phyloP scores from a whole-genome alignment of 179 eudicot genomes.

The Corrigiola litoralis region DNA sequence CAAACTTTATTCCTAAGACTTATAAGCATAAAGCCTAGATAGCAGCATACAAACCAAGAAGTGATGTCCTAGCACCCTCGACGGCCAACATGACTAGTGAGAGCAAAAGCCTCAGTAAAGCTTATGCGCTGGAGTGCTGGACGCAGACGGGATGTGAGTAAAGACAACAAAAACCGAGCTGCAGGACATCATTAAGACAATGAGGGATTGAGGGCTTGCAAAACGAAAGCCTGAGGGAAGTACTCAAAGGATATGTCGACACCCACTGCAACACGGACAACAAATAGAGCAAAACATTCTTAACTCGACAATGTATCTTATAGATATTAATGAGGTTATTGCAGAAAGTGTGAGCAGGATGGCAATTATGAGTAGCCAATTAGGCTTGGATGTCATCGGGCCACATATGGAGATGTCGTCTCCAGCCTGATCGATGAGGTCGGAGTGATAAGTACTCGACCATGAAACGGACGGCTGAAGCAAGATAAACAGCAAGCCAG shows the following conservation, averaged over 20 bases:
- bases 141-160: slow-evolving; percentile 94
- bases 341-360: slow-evolving; percentile 86
- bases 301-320: slow-evolving; percentile 81
- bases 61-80: slow-evolving; percentile 97
- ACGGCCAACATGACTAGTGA: slow-evolving; percentile 73
- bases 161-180: slow-evolving; percentile 75
- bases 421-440: slow-evolving; percentile 72
- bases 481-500: slow-evolving; percentile 71
- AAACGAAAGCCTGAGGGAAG: slow-evolving; percentile 77
- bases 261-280: slow-evolving; percentile 83
- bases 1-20: slow-evolving; percentile 89
- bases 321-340: slow-evolving; percentile 77
- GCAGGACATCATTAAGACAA: slow-evolving; percentile 84
- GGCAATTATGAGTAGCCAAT: slow-evolving; percentile 83
- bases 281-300: slow-evolving; percentile 68
- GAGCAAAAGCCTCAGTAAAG: slow-evolving; percentile 91
- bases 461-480: slow-evolving; percentile 90
- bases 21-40: slow-evolving; percentile 95
- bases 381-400: slow-evolving; percentile 72
- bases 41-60: slow-evolving; percentile 92
- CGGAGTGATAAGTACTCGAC: slow-evolving; percentile 82
- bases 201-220: slow-evolving; percentile 77
- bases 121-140: slow-evolving; percentile 85
- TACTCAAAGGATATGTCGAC: slow-evolving; percentile 81
- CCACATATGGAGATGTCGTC: slow-evolving; percentile 96